Conservation (phyloP, 139 green algal genomes). For the Chlorella sp. region DNA sequence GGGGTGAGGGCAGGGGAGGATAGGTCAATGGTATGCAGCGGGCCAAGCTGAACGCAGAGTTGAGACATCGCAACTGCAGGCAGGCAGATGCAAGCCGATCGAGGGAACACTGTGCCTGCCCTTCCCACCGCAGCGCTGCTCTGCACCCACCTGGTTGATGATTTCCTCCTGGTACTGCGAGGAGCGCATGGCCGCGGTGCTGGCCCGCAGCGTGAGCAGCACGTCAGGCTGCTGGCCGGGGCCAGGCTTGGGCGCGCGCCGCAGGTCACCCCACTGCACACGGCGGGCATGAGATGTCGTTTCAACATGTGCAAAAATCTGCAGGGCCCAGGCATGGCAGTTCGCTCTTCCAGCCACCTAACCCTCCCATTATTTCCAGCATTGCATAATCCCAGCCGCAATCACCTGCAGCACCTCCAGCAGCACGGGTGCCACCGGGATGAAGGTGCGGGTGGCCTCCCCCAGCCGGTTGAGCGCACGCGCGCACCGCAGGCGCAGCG, state of each 20-base stretch:
- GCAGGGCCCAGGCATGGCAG: no score
- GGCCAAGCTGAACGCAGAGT: no score
- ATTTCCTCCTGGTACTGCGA: conserved; percentile 86
- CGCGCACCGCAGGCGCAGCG: conserved; percentile 84
- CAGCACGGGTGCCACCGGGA: conserved; percentile 84
- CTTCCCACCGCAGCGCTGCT: no score
- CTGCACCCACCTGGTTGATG: conserved; percentile 20
- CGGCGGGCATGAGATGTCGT: no score
- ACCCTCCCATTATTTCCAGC: no score
- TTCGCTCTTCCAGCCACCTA: no score
- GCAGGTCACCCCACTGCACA: conserved; percentile 69
- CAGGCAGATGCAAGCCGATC: no score
- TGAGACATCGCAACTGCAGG: no score
- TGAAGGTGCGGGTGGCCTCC: conserved; percentile 68
- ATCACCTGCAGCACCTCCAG: conserved; percentile 80
- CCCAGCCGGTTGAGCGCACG: conserved; percentile 62
- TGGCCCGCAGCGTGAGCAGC: conserved; percentile 41
- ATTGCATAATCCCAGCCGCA: no score
- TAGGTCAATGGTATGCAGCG: no score
- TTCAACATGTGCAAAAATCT: no score
- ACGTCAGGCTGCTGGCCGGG: conserved; percentile 52
- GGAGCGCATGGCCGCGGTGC: conserved; percentile 61
- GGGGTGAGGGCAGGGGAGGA: background rate
- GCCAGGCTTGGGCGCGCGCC: conserved; percentile 45
- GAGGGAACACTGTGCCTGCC: no score